phyloP scores from a whole-genome alignment of 768 basidiomycete genomes.

The Lactarius evosmus region DNA sequence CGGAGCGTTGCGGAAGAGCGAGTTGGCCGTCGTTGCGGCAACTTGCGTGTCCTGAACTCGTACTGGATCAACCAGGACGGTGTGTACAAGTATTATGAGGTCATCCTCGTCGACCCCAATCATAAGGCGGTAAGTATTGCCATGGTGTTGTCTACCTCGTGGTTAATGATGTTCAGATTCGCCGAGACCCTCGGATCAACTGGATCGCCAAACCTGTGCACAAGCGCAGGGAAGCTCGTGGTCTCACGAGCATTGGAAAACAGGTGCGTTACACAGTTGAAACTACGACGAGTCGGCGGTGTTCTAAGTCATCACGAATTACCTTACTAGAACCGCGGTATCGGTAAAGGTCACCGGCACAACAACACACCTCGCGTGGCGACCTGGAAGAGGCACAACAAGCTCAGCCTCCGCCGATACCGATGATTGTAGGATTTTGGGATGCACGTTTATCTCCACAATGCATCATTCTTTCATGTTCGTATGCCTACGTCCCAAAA shows the following conservation, averaged over 20 bases:
- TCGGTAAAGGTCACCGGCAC: conserved; percentile 93
- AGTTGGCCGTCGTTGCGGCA: conserved; percentile 93
- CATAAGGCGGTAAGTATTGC: conserved; percentile 79
- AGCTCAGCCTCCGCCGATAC: conserved; percentile 86
- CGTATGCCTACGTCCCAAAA: conserved; percentile 32
- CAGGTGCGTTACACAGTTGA: conserved; percentile 49
- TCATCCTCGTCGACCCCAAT: conserved; percentile 94
- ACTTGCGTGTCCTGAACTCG: conserved; percentile 94
- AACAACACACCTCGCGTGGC: conserved; percentile 89
- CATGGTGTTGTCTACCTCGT: background rate
- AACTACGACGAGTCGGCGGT: conserved; percentile 7
- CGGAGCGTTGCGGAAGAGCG: conserved; percentile 96
- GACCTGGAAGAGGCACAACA: conserved; percentile 99
- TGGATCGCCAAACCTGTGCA: conserved; percentile 99
- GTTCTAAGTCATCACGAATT: background rate
- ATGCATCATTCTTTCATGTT: conserved; percentile 28
- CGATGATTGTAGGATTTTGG: conserved; percentile 49
- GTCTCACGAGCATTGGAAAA: conserved; percentile 95
- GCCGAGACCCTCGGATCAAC: conserved; percentile 96
- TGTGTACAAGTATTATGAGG: conserved; percentile 99
- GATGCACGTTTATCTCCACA: conserved; percentile 14
- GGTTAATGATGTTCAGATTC: conserved; percentile 54
- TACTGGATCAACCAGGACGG: conserved; percentile 99
- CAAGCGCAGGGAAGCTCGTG: conserved; percentile 97
- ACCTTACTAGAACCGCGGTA: conserved; percentile 76